Evolutionary conservation across 1,139 yeast species (phyloP).

Genomic region (Blastobotrys raffinosifermentans): DNA sequence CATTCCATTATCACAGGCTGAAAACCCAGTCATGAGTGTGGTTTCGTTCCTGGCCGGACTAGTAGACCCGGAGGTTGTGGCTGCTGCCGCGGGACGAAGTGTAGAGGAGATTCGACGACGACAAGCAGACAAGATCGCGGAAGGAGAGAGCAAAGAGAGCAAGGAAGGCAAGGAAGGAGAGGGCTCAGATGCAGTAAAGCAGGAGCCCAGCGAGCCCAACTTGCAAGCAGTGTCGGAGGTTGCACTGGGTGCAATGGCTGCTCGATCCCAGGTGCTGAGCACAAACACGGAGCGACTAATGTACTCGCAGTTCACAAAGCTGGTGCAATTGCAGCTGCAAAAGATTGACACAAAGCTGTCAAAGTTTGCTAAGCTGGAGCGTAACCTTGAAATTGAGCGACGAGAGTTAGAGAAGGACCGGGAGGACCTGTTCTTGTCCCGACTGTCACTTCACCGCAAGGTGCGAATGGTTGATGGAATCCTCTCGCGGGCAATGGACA

Average conservation of each 20-base stretch:
- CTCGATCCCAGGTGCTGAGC: slow-evolving; percentile 78
- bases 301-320: slow-evolving; percentile 45
- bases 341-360: slow-evolving; percentile 72
- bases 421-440: slow-evolving; percentile 73
- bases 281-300: slow-evolving; percentile 72
- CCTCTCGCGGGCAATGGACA: slow-evolving; percentile 43
- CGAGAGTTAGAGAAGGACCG: slow-evolving; percentile 69
- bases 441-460: slow-evolving; percentile 64
- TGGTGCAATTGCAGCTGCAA: slow-evolving; percentile 65
- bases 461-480: slow-evolving; percentile 49
- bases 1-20: slow-evolving; percentile 76
- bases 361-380: slow-evolving; percentile 68
- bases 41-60: slow-evolving; percentile 79
- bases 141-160: slow-evolving; percentile 11
- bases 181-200: slow-evolving; percentile 11
- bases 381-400: slow-evolving; percentile 71
- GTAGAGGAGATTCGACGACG: slow-evolving; percentile 42
- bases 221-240: slow-evolving; percentile 14
- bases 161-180: slow-evolving; percentile 12
- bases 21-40: slow-evolving; percentile 89
- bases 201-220: slow-evolving; percentile 13
- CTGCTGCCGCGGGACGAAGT: slow-evolving; percentile 53
- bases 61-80: slow-evolving; percentile 84
- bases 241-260: slow-evolving; percentile 50
- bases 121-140: slow-evolving; percentile 10